Percentiles rank a stretch among this genome's conserved stretches.
phyloP scores from a whole-genome alignment of 805 yeast genomes.

The Nakazawaea anatomiae region DNA sequence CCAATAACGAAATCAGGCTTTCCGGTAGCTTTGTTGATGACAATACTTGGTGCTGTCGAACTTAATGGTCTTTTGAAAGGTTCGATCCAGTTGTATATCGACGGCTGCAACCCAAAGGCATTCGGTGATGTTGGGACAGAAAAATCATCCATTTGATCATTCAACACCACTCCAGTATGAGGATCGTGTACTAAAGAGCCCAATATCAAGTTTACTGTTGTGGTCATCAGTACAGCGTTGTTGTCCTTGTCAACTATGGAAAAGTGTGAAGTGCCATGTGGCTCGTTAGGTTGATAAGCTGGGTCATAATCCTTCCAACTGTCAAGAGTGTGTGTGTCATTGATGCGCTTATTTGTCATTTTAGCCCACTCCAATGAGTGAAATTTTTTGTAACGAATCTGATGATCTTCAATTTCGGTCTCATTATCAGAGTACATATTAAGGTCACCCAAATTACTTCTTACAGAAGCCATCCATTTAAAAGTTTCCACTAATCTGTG shows the following conservation, averaged over 20 bases:
- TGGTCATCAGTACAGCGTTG: conserved; percentile 82
- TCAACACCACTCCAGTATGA: conserved; percentile 73
- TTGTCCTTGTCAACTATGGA: conserved; percentile 69
- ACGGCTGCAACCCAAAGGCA: conserved; percentile 77
- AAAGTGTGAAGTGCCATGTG: conserved; percentile 88
- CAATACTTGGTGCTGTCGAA: conserved; percentile 73
- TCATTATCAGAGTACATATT: conserved; percentile 20
- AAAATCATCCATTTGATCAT: conserved; percentile 94
- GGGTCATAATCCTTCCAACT: conserved; percentile 77
- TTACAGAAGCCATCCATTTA: conserved; percentile 90
- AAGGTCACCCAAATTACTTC: conserved; percentile 80
- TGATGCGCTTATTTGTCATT: conserved; percentile 41
- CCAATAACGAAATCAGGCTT: conserved; percentile 69
- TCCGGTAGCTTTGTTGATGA: conserved; percentile 35
- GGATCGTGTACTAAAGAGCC: conserved; percentile 83
- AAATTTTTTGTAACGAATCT: conserved; percentile 35
- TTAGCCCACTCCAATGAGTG: conserved; percentile 53
- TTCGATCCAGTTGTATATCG: conserved; percentile 67
- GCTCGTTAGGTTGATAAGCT: conserved; percentile 66
- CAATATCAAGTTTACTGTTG: conserved; percentile 79
- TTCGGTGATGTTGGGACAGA: conserved; percentile 65
- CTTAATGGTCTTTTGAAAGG: conserved; percentile 83
- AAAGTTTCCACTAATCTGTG: conserved; percentile 78
- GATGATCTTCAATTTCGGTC: conserved; percentile 23
- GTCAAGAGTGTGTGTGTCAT: conserved; percentile 48